Evolutionary conservation across 768 basidiomycete species (phyloP), one percentile per base, ranked within the genome.

Genomic region (Pisolithus microcarpus): DNA sequence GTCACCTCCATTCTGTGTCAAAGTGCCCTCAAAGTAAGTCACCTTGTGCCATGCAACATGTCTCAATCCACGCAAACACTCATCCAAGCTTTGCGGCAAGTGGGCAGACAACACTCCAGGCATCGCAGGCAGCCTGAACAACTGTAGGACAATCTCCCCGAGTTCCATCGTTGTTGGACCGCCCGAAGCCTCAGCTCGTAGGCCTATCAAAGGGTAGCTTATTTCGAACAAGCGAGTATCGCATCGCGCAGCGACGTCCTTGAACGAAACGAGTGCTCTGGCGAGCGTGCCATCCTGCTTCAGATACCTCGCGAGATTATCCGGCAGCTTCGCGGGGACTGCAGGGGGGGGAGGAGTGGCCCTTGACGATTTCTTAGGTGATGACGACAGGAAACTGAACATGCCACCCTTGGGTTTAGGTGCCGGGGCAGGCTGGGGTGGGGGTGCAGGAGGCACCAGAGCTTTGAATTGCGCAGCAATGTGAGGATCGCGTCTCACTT

Each of bases 1-100:
- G 64, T 95, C 95, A 9, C 94, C 95, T 15, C 95, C 95, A 55
- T 77, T 81, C 72, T 98, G 95, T 13, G 95, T 98, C 56, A 98
- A 68, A 0, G 82, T 84, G 24, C 95, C 92, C 67, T 96, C 88
- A 68, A 89, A 91, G 68, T 95, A 94, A 19, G 91, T 90, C 56
- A 86, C 79, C 71, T 94, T 93, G 62, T 95, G 92, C 93, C 92
- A 96, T 36, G 86, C 85, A 50, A 91, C 84, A 60, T 94, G 87
- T 52, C 90, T 74, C 56, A 98, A 72, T 1, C 95, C 94, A 13
- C 89, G 80, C 58, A 85, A 78, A 59, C 91, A 94, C 61, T 97
- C 95, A 49, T 97, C 94, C 58, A 97, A 72, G 61, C 90, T 92
- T 66, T 93, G 87, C 13, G 95, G 94, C 18, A 97, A 73, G 54